phyloP scores from a whole-genome alignment of 2,329 filamentous ascomycete species.

The Chalaropsis ovoidea region DNA sequence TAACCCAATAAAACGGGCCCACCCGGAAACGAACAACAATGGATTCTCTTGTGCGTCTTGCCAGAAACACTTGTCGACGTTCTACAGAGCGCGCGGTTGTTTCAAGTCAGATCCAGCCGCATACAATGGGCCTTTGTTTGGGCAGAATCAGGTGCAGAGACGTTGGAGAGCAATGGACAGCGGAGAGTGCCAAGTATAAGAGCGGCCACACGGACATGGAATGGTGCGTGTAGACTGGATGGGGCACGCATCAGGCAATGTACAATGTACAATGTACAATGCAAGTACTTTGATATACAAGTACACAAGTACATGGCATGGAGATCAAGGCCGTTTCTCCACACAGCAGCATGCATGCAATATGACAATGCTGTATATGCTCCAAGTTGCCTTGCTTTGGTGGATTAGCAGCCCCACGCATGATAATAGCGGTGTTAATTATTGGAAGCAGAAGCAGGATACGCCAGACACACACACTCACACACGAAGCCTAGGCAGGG shows the following conservation, averaged over 20 bases:
- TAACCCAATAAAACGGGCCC: slow-evolving; percentile 11
- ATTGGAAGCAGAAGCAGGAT: neutral
- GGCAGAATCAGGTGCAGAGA: neutral
- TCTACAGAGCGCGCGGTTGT: neutral
- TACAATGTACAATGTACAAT: too few relatives aligned
- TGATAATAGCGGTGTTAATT: too few relatives aligned
- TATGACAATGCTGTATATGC: too few relatives aligned
- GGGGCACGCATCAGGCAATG: too few relatives aligned
- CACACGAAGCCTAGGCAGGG: neutral
- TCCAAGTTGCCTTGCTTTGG: too few relatives aligned
- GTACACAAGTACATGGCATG: too few relatives aligned
- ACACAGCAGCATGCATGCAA: too few relatives aligned
- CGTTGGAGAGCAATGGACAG: neutral
- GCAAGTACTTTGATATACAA: too few relatives aligned
- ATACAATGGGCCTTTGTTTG: neutral
- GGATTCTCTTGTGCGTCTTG: neutral
- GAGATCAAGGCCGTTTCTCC: too few relatives aligned
- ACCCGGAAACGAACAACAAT: slow-evolving; percentile 1
- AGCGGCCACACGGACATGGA: too few relatives aligned
- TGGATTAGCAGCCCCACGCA: too few relatives aligned
- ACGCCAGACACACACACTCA: neutral
- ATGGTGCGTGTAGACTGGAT: too few relatives aligned
- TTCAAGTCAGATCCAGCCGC: neutral
- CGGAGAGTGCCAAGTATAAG: neutral
- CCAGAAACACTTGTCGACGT: slow-evolving; percentile 3